Base-by-base conservation (phyloP, 352 stramenopile genomes). In the Phytopythium sindhum region DNA sequence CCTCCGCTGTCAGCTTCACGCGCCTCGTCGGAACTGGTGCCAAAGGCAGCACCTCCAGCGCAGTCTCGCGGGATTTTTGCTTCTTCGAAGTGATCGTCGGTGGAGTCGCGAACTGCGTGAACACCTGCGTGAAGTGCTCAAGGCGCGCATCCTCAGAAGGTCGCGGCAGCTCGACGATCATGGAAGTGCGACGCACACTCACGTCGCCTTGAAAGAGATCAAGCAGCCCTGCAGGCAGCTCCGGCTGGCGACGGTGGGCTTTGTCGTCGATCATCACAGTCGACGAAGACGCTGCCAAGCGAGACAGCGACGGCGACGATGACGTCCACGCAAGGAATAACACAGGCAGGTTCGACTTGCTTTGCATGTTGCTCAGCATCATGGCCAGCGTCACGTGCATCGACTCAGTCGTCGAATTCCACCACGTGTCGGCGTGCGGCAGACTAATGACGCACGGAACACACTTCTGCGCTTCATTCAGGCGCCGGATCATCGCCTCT, bases 361-460 rank as follows among this genome's bases (percentile, higher is more conserved):
- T 74, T 64, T 93, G 83, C 69, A 90, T 78, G 63, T 80, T 78
- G 69, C 80, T 80, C 29, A 96, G 65, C 81, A 94, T 85, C 80
- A 95, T 90, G 72, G 90, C 88, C 26, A 95, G 69, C 0, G 81
- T 75, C 42, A 81, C 50, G 53, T 93, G 84, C 79, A 93, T 90
- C 3, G 84, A 84, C 29, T 90, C 80, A 23, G 55, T 81, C 37
- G 81, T 89, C 47, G 91, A 84, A 24, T 77, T 74, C 83, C 80
- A 94, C 81, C 81, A 93, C 42, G 90, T 44, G 59, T 96, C 82
- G 12, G 82, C 68, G 51, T 95, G 79, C 23, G 89, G 89, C 1
- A 95, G 68, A 51, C 81, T 93, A 3, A 97, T 66, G 11, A 97
- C 79, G 45, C 86, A 95, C 15, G 88, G 89, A 6, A 91, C 64